These are phyloP conservation scores for Populus pruinosa DNA, from an alignment of 345 rosid genomes.

Conservation along the genomic window DNA sequence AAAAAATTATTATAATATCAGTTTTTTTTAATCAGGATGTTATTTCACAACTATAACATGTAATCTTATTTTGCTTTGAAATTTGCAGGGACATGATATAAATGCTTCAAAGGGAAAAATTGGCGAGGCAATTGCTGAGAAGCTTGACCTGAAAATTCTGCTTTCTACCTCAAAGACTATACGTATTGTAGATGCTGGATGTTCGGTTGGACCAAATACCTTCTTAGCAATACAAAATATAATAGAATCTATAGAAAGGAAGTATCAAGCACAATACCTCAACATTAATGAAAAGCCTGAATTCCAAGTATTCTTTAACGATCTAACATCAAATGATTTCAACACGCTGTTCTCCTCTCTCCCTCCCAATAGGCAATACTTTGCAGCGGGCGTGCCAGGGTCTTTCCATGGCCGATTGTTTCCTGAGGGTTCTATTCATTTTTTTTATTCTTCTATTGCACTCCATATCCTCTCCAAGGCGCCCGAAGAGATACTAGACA, in stretches of 20 bases:
- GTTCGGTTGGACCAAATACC: conserved; percentile 68
- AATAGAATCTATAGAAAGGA: conserved; percentile 30
- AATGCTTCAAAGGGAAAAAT: conserved; percentile 37
- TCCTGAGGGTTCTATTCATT: conserved; percentile 1
- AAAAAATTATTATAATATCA: too few species aligned
- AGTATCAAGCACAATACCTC: conserved; percentile 16
- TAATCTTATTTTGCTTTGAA: too few species aligned
- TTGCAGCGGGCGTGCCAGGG: conserved; percentile 3
- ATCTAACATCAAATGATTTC: conserved; percentile 49
- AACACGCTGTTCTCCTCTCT: conserved; percentile 45
- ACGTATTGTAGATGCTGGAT: conserved; percentile 59
- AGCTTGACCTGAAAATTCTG: conserved; percentile 39
- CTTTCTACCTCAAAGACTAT: conserved; percentile 33
- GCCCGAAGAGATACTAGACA: conserved; percentile 3
- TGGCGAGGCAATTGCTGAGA: conserved; percentile 35
- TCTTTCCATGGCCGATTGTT: conserved; percentile 10
- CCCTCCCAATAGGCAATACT: conserved; percentile 13
- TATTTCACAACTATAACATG: too few species aligned
- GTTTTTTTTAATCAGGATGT: too few species aligned
- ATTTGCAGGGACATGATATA: conserved; percentile 38
- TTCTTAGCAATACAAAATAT: conserved; percentile 40
- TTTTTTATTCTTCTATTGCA: neutral
- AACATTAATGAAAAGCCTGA: conserved; percentile 23
- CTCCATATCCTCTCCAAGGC: conserved; percentile 7
- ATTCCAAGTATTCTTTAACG: conserved; percentile 53